Conservation (phyloP, 371 early-diverging fungal species). For the Coemansia sp. region DNA sequence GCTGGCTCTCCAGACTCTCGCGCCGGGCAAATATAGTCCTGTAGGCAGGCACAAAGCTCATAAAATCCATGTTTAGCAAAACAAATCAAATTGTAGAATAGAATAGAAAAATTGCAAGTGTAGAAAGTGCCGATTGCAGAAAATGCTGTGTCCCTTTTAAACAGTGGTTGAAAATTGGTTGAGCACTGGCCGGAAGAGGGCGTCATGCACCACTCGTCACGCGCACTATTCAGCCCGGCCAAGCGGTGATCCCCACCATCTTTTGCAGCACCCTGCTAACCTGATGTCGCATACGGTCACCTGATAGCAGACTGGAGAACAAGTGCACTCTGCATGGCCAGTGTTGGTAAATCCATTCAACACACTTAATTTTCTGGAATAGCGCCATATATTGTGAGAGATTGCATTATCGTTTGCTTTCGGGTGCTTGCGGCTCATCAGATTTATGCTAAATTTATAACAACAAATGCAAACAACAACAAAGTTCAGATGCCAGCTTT, state of each 20-base stretch:
- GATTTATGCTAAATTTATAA: no score
- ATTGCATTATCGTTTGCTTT: no score
- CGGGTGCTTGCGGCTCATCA: no score
- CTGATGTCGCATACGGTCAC: no score
- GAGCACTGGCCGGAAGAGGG: not conserved
- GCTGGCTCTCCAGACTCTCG: conserved; percentile 14
- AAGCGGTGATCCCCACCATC: not conserved
- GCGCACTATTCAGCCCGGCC: not conserved
- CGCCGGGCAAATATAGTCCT: conserved; percentile 16
- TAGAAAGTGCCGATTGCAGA: not conserved
- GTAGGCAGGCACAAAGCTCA: conserved; percentile 26
- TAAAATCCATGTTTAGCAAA: conserved; percentile 19
- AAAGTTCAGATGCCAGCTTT: no score
- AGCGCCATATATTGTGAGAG: no score
- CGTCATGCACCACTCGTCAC: not conserved
- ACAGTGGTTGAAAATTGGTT: not conserved
- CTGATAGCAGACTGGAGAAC: no score
- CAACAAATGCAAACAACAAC: no score
- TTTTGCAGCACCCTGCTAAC: not conserved
- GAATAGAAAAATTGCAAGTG: not conserved
- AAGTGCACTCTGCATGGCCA: no score
- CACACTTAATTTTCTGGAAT: no score
- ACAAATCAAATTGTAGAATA: not conserved
- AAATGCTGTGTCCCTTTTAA: no score
- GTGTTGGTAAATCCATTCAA: no score